Conservation (phyloP, 1,139 yeast species). For the Wickerhamomyces sp. region DNA sequence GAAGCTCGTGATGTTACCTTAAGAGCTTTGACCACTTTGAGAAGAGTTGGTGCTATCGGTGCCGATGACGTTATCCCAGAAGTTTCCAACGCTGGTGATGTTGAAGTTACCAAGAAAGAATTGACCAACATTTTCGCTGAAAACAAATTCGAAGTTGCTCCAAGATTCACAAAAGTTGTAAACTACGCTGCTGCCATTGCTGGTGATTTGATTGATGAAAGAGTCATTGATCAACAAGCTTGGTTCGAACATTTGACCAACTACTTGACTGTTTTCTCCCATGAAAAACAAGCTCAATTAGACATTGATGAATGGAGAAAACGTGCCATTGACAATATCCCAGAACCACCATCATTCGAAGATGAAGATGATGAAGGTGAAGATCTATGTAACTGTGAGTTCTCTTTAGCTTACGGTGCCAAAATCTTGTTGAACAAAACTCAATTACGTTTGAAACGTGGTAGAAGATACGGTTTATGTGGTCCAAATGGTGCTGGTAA, state of each 20-base stretch:
- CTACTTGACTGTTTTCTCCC: slow-evolving; percentile 92
- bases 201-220: slow-evolving; percentile 98
- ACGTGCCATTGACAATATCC: slow-evolving; percentile 96
- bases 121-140: slow-evolving; percentile 65
- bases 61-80: slow-evolving; percentile 89
- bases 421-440: slow-evolving; percentile 99
- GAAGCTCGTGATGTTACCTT: slow-evolving; percentile 98
- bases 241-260: slow-evolving; percentile 90
- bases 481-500: slow-evolving; percentile 99
- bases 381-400: slow-evolving; percentile 99
- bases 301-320: slow-evolving; percentile 93
- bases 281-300: slow-evolving; percentile 87
- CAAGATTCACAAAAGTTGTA: slow-evolving; percentile 74
- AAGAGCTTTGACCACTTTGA: slow-evolving; percentile 95
- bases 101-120: slow-evolving; percentile 77
- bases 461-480: slow-evolving; percentile 99
- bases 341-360: slow-evolving; percentile 91
- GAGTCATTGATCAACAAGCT: slow-evolving; percentile 87
- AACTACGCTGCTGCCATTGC: slow-evolving; percentile 92
- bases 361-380: slow-evolving; percentile 99
- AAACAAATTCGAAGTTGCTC: slow-evolving; percentile 52
- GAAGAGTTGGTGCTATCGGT: slow-evolving; percentile 97
- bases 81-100: slow-evolving; percentile 97
- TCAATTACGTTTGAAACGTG: slow-evolving; percentile 98
- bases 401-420: slow-evolving; percentile 99